Conservation (phyloP, 441 rosid species). For the Jatropha multifida region DNA sequence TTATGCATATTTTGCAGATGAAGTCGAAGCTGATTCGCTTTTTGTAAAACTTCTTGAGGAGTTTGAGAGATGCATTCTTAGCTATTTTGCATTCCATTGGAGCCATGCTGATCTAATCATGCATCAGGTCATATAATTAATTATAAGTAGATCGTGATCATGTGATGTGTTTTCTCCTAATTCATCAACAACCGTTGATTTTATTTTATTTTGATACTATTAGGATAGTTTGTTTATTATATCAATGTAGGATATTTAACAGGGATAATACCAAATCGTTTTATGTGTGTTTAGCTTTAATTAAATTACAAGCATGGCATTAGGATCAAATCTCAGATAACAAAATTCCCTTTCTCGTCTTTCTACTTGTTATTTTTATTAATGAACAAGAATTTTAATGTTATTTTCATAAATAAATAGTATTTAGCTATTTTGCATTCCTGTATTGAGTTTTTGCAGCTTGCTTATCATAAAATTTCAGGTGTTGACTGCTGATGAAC, state of each 20-base stretch:
- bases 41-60: conserved; percentile 93
- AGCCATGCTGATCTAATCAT: conserved; percentile 81
- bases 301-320: too few relatives aligned
- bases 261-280: too few relatives aligned
- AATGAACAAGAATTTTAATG: too few relatives aligned
- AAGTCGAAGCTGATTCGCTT: conserved; percentile 81
- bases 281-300: too few relatives aligned
- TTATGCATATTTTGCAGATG: conserved; percentile 64
- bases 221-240: too few relatives aligned
- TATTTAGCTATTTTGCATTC: too few relatives aligned
- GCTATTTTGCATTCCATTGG: conserved; percentile 98
- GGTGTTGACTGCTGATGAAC: conserved; percentile 81
- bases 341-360: too few relatives aligned
- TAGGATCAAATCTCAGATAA: too few relatives aligned
- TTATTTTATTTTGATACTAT: too few relatives aligned
- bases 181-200: neutral
- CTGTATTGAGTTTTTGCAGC: conserved; percentile 2
- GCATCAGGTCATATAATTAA: conserved; percentile 53
- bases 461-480: conserved; percentile 25
- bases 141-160: neutral
- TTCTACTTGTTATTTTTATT: too few relatives aligned
- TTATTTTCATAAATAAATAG: too few relatives aligned
- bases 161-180: neutral
- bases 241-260: too few relatives aligned
- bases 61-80: conserved; percentile 93